Conservation (phyloP, 352 stramenopile species). For the Peronosclerospora sorghi region DNA sequence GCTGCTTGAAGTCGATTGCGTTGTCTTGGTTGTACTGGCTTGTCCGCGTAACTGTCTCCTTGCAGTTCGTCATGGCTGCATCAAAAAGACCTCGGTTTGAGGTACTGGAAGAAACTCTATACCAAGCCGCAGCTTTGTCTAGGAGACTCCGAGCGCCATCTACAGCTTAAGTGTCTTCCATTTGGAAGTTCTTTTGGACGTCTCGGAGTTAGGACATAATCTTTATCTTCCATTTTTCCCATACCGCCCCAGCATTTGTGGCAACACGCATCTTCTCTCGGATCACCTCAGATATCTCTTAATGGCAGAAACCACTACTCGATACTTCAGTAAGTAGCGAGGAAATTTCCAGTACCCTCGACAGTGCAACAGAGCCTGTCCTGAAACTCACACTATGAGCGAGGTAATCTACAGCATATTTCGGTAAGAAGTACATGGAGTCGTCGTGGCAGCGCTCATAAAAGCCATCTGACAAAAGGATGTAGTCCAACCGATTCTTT, state of each 20-base stretch:
- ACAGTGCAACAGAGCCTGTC: no score
- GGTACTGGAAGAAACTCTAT: background rate
- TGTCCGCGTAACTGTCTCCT: background rate
- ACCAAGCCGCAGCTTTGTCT: background rate
- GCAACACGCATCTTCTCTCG: no score
- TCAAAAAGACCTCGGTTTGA: background rate
- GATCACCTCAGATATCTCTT: no score
- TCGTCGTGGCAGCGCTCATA: background rate
- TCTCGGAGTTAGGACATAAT: background rate
- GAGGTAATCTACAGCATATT: background rate
- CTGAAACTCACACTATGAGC: background rate
- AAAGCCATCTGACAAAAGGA: background rate
- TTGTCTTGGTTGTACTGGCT: no score
- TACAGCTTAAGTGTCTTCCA: background rate
- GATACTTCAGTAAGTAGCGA: no score
- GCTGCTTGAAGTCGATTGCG: no score
- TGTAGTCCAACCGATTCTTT: background rate
- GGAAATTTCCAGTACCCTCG: no score
- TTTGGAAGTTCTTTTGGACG: background rate
- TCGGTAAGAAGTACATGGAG: background rate
- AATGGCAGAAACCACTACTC: no score
- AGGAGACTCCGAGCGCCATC: background rate
- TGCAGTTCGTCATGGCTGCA: background rate
- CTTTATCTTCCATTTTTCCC: background rate
- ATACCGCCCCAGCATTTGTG: no score